Evolutionary conservation across 148 eudicot genomes (phyloP).

Genomic region (Chenopodium suecicum): DNA sequence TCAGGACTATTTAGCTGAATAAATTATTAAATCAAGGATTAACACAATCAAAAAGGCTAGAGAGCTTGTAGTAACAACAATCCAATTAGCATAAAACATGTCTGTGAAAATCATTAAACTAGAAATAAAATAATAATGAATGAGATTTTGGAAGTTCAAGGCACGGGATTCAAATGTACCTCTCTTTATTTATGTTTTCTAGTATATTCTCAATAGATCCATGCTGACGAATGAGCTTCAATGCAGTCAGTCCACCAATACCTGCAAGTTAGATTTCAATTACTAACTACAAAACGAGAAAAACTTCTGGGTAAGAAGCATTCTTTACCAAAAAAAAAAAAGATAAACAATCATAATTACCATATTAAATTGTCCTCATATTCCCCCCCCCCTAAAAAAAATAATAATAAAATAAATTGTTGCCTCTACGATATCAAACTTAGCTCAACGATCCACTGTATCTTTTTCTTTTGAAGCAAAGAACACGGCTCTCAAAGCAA

Average conservation of each 20-base stretch:
- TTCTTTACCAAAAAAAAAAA: too few relatives aligned
- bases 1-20: background rate
- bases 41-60: background rate
- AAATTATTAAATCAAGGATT: background rate
- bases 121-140: background rate
- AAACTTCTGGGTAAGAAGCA: background rate
- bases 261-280: constrained; percentile 39
- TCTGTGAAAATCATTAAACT: background rate
- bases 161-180: constrained; percentile 40
- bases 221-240: constrained; percentile 94
- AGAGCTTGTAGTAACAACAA: background rate
- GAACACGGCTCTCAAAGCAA: constrained; percentile 1
- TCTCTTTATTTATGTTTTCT: constrained; percentile 85
- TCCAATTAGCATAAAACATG: background rate
- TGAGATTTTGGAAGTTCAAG: background rate
- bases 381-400: background rate
- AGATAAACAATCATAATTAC: background rate
- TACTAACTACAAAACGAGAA: background rate
- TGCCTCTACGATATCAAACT: background rate
- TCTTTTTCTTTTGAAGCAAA: background rate
- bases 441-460: background rate
- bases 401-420: background rate
- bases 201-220: constrained; percentile 81
- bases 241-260: constrained; percentile 87
- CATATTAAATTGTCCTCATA: background rate